phyloP scores from a whole-genome alignment of 192 early-diverging fungal genomes.

The Coemansia sp. region DNA sequence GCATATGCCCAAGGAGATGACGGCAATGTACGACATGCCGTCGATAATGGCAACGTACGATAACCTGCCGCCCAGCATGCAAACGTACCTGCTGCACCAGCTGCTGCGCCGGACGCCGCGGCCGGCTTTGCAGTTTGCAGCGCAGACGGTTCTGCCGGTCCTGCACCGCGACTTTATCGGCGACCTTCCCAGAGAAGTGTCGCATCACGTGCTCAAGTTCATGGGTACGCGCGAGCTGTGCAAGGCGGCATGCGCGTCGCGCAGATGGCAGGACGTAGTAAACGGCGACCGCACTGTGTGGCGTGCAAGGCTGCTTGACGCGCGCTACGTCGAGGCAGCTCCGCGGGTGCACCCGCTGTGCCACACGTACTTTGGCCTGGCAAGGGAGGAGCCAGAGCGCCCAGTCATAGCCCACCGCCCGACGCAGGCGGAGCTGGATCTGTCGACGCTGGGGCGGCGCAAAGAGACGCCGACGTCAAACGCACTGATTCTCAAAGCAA shows the following conservation, averaged over 20 bases:
- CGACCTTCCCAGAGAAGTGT: constrained; percentile 66
- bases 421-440: constrained; percentile 29
- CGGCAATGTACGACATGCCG: constrained; percentile 49
- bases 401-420: constrained; percentile 9
- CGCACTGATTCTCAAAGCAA: constrained; percentile 1
- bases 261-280: constrained; percentile 73
- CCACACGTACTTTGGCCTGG: constrained; percentile 48
- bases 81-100: constrained; percentile 87
- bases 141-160: constrained; percentile 81
- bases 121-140: constrained; percentile 86
- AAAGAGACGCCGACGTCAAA: background rate
- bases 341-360: constrained; percentile 41
- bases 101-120: constrained; percentile 80
- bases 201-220: constrained; percentile 76
- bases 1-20: constrained; percentile 22
- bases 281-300: constrained; percentile 63
- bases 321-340: constrained; percentile 29
- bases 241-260: constrained; percentile 77
- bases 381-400: constrained; percentile 20
- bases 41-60: constrained; percentile 76
- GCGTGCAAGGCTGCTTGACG: constrained; percentile 39
- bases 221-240: constrained; percentile 80
- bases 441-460: constrained; percentile 30
- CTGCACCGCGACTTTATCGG: constrained; percentile 90
- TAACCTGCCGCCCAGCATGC: constrained; percentile 67